Conservation (phyloP, 208 protist species). For the Blastocrithidia nonstop region DNA sequence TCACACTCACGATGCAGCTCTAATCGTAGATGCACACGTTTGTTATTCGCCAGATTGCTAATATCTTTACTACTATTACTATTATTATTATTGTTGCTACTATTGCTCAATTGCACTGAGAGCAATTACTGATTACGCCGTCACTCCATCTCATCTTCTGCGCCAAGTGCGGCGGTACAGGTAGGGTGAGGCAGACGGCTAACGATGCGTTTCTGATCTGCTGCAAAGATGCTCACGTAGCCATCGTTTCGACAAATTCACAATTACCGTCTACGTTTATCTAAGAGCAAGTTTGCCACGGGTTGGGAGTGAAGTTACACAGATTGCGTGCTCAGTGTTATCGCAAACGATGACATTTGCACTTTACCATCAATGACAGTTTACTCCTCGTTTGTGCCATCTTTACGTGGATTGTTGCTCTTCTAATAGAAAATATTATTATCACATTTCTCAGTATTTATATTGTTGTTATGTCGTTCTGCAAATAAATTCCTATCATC, state of each 20-base stretch:
- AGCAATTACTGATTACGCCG: no score
- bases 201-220: conserved; percentile 38
- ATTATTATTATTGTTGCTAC: no score
- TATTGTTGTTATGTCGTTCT: conserved; percentile 1
- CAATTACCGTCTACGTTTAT: conserved; percentile 22
- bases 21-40: no score
- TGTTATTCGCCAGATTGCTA: no score
- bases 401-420: not conserved
- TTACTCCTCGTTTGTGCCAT: conserved; percentile 10
- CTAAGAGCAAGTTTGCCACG: conserved; percentile 44
- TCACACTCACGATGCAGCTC: no score
- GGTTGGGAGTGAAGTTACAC: conserved; percentile 67
- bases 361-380: conserved; percentile 10
- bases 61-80: no score
- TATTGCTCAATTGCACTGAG: no score
- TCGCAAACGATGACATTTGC: conserved; percentile 16
- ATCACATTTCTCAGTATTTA: not conserved
- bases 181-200: conserved; percentile 54
- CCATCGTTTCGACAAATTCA: conserved; percentile 73
- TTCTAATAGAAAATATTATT: not conserved
- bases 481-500: no score
- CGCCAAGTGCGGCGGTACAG: conserved; percentile 28
- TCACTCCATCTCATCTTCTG: conserved; percentile 26
- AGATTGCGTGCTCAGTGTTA: conserved; percentile 28
- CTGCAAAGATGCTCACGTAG: conserved; percentile 50